Conservation (phyloP, 441 rosid species). For the Aleurites moluccanus region DNA sequence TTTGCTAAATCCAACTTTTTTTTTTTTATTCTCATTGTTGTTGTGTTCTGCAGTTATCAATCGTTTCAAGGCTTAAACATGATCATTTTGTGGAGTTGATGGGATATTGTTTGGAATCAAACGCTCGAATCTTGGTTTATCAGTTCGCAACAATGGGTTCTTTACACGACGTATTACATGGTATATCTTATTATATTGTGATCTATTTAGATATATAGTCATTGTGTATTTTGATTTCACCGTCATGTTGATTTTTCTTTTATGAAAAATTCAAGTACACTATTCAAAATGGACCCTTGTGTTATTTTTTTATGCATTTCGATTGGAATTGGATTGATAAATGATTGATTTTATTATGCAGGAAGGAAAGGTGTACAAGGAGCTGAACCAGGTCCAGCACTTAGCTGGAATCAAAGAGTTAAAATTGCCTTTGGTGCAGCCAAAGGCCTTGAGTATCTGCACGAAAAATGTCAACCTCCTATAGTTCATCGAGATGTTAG, state of each 20-base stretch:
- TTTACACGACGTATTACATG: conserved; percentile 86
- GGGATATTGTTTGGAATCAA: conserved; percentile 78
- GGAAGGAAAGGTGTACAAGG: conserved; percentile 94
- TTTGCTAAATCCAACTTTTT: neutral
- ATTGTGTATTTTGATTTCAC: no score
- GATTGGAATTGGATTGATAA: neutral
- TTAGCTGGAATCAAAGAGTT: conserved; percentile 83
- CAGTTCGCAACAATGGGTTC: conserved; percentile 80
- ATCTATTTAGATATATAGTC: no score
- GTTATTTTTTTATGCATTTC: neutral
- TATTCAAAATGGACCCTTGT: no score
- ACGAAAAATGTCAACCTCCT: conserved; percentile 86
- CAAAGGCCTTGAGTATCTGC: conserved; percentile 87
- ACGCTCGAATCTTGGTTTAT: conserved; percentile 67
- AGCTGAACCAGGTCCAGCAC: conserved; percentile 84
- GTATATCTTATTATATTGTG: conserved; percentile 31
- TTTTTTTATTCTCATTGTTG: neutral
- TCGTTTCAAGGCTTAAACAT: conserved; percentile 78
- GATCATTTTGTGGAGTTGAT: conserved; percentile 74
- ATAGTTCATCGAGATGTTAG: conserved; percentile 87
- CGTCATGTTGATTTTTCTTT: no score
- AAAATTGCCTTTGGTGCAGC: conserved; percentile 89
- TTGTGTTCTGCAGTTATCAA: conserved; percentile 52
- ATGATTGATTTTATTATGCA: conserved; percentile 19
- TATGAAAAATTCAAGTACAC: no score